phyloP scores from a whole-genome alignment of 192 early-diverging fungal genomes.

The Coemansia sp. region DNA sequence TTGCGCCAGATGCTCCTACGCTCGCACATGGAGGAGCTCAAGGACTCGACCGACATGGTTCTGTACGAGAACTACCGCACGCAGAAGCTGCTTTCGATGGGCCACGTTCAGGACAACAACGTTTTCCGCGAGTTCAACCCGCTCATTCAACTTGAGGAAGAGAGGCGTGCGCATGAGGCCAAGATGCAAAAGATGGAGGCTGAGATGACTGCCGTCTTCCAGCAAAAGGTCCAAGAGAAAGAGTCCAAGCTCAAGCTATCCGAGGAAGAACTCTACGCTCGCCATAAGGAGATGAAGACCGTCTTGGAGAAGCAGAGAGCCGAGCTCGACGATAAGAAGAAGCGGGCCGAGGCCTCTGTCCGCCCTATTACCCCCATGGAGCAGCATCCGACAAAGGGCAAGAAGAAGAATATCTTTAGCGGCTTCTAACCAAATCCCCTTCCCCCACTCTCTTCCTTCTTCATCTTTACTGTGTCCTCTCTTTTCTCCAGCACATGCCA shows the following conservation, averaged over 20 bases:
- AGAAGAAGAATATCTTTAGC: constrained; percentile 60
- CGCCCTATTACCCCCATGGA: constrained; percentile 55
- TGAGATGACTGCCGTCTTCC: constrained; percentile 99
- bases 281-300: constrained; percentile 98
- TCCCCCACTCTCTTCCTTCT: neutral
- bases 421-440: constrained; percentile 41
- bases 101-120: constrained; percentile 77
- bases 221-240: constrained; percentile 98
- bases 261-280: constrained; percentile 95
- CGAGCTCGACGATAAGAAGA: constrained; percentile 97
- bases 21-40: constrained; percentile 98
- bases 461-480: neutral
- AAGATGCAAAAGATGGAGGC: constrained; percentile 98
- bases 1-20: constrained; percentile 89
- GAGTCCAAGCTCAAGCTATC: constrained; percentile 97
- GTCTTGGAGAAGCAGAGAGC: constrained; percentile 90
- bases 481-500: constrained; percentile 6
- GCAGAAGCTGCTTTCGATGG: constrained; percentile 86
- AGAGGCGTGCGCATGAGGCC: constrained; percentile 87
- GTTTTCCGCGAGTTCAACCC: constrained; percentile 83
- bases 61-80: constrained; percentile 98
- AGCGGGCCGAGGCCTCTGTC: constrained; percentile 67
- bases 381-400: constrained; percentile 56
- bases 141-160: constrained; percentile 84
- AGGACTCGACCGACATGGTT: constrained; percentile 87